These are phyloP conservation scores for Aaosphaeria pasadenensis DNA, from an alignment of 2,329 filamentous ascomycete genomes.

Conservation along the genomic window DNA sequence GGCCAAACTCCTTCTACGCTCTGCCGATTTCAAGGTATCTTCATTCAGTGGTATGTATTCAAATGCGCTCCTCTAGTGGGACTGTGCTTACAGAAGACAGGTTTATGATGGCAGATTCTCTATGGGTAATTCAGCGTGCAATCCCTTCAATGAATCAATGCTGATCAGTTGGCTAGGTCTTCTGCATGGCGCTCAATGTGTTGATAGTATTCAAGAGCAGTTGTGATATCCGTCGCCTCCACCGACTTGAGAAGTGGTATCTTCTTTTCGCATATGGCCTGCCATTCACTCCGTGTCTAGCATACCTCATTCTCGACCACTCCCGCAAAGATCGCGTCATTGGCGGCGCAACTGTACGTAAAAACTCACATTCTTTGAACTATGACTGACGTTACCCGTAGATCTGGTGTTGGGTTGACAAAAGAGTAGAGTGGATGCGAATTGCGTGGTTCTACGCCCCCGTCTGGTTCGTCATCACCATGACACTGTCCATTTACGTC, in stretches of 20 bases:
- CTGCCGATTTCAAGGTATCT: slow-evolving; percentile 73
- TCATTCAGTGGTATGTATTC: slow-evolving; percentile 73
- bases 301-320: slow-evolving; percentile 63
- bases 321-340: slow-evolving; percentile 60
- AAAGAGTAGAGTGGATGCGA: slow-evolving; percentile 67
- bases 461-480: slow-evolving; percentile 61
- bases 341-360: slow-evolving; percentile 62
- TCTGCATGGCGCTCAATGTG: slow-evolving; percentile 82
- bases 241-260: slow-evolving; percentile 69
- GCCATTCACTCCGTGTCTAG: slow-evolving; percentile 66
- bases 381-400: slow-evolving; percentile 14
- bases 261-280: slow-evolving; percentile 68
- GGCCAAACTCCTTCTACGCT: slow-evolving; percentile 48
- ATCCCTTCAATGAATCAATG: background rate
- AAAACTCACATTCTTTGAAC: background rate
- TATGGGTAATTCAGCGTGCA: slow-evolving; percentile 49
- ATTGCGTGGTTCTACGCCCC: slow-evolving; percentile 73
- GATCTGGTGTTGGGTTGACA: slow-evolving; percentile 78
- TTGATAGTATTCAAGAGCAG: slow-evolving; percentile 77
- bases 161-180: slow-evolving; percentile 39
- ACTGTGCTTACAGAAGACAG: slow-evolving; percentile 38
- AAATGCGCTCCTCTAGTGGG: background rate
- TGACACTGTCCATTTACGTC: slow-evolving; percentile 65
- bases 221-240: slow-evolving; percentile 63
- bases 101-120: slow-evolving; percentile 74